Percentiles rank a stretch among this genome's conserved stretches.
phyloP scores from a whole-genome alignment of 106 monocot species.

The Amphibolis antarctica region DNA sequence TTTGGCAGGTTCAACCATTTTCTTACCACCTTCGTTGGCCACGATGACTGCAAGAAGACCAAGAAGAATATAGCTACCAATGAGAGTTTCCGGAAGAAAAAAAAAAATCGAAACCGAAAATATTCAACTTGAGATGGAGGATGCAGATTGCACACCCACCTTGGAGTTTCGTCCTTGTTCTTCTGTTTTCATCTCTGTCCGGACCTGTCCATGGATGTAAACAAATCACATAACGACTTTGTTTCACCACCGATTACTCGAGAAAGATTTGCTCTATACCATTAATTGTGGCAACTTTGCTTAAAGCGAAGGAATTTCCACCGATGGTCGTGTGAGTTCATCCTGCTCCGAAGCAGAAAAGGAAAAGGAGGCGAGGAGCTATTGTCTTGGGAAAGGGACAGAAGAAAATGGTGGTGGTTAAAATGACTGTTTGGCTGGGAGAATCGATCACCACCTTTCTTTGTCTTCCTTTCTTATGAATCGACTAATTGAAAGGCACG shows the following conservation, averaged over 20 bases:
- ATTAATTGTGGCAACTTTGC: too few relatives aligned
- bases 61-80: neutral
- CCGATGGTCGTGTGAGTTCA: too few relatives aligned
- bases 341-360: neutral
- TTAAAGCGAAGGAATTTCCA: too few relatives aligned
- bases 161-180: neutral
- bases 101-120: neutral
- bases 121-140: neutral
- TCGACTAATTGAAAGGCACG: neutral
- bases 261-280: too few relatives aligned
- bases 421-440: neutral
- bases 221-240: neutral
- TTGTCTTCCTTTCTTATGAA: too few relatives aligned
- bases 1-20: constrained; percentile 53
- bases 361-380: neutral
- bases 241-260: too few relatives aligned
- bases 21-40: constrained; percentile 53
- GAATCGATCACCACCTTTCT: neutral
- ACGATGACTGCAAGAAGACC: constrained; percentile 24
- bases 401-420: neutral
- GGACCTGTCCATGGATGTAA: neutral
- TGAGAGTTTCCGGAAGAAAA: neutral
- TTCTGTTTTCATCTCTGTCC: constrained; percentile 6
- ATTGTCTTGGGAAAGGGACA: neutral
- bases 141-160: neutral